Evolutionary conservation across 1,139 yeast species (phyloP), one percentile per base, ranked within the genome.

Genomic region (Meyerozyma elateridarum): DNA sequence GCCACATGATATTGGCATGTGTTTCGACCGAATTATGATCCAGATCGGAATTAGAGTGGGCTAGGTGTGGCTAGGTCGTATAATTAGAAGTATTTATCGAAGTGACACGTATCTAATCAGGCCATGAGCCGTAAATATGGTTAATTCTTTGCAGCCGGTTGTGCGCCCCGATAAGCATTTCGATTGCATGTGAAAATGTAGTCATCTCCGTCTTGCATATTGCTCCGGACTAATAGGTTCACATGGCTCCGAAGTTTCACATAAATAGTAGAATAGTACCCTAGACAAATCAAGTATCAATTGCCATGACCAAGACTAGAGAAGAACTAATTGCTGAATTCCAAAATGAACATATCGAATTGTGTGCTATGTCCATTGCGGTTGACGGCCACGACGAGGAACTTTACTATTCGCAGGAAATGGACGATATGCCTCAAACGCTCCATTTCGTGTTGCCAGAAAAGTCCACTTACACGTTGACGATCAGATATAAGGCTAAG

Each of bases 401-500:
- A 6, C 41, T 61, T 30, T 48, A 40, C 22, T 55, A 44, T 32
- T 36, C 49, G 14, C 45, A 45, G 32, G 54, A 52, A 18, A 56
- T 57, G 60, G 59, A 56, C 9, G 41, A 50, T 14, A 36, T 45
- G 36, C 65, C 64, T 0, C 55, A 55, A 32, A 38, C 40, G 25
- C 48, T 63, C 24, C 54, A 54, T 32, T 51, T 61, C 30, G 35
- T 41, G 4, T 38, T 64, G 12, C 69, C 70, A 1, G 70, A 63
- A 36, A 42, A 48, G 29, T 44, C 57, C n/a, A 50, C 46, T 6
- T 63, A 62, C 41, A 45, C 45, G 9, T 43, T 60, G 32, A 54
- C 59, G 4, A 45, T 64, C 24, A 52, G 49, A 28, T 61, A 52
- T 36, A 48, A 41, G 26, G 64, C 59, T 19, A 49, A 46, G 29